Conservation (phyloP, 176 grass and related monocot genomes). For the Oryza rufipogon region DNA sequence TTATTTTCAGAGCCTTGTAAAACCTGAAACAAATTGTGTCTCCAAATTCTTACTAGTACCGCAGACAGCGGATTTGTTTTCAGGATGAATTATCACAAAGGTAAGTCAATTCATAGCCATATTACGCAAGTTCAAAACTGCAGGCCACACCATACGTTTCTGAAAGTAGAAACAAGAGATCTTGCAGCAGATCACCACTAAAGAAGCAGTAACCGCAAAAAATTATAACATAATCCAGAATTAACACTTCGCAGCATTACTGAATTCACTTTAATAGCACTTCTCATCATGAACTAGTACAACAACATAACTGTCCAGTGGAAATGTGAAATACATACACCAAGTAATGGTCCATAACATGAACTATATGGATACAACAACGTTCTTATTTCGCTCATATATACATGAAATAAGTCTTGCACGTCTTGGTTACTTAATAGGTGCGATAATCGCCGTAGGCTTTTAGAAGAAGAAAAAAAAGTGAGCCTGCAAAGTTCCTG, state of each 20-base stretch:
- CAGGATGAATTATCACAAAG: too few relatives aligned
- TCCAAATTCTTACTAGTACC: too few relatives aligned
- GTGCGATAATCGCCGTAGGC: conserved; percentile 7
- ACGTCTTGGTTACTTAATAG: conserved; percentile 37
- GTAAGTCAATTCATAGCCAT: too few relatives aligned
- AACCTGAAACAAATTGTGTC: too few relatives aligned
- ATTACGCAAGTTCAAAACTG: too few relatives aligned
- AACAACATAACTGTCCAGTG: conserved; percentile 28
- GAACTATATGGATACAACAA: conserved; percentile 39
- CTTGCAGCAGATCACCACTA: not conserved
- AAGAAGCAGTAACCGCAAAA: not conserved
- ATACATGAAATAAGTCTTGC: conserved; percentile 32
- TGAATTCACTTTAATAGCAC: conserved; percentile 9
- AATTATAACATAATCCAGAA: not conserved
- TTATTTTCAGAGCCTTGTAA: too few relatives aligned
- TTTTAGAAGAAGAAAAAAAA: not conserved
- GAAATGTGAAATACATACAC: conserved; percentile 35
- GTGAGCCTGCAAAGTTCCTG: conserved; percentile 16
- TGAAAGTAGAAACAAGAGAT: not conserved
- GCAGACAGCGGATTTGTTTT: too few relatives aligned
- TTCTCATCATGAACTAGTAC: conserved; percentile 29
- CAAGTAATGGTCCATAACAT: conserved; percentile 41
- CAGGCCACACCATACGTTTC: too few relatives aligned
- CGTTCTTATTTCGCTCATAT: conserved; percentile 45
- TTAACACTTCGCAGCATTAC: conserved; percentile 30